These are phyloP conservation scores for Exophiala viscosa DNA, from an alignment of 2,329 filamentous ascomycete species.

Conservation along the genomic window DNA sequence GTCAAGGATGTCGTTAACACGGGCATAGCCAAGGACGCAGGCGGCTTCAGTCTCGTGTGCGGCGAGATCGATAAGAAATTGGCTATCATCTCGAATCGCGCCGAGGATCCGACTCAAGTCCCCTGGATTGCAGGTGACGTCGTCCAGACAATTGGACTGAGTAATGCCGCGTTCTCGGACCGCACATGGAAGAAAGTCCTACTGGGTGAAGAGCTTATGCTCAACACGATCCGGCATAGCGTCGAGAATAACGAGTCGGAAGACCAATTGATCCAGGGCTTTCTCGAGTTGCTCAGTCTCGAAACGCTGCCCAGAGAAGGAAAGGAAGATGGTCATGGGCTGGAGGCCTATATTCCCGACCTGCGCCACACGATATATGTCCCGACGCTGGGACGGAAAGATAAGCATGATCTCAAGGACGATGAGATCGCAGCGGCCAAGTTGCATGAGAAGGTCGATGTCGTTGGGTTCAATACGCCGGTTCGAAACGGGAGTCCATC, in stretches of 20 bases:
- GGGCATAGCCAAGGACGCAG: slow-evolving; percentile 54
- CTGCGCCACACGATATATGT: slow-evolving; percentile 60
- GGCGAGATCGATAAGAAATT: slow-evolving; percentile 53
- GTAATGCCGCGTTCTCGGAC: slow-evolving; percentile 59
- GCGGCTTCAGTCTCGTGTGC: slow-evolving; percentile 61
- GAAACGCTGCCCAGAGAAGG: slow-evolving; percentile 53
- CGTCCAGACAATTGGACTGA: slow-evolving; percentile 55
- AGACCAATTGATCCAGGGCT: slow-evolving; percentile 48
- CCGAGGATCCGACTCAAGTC: slow-evolving; percentile 49
- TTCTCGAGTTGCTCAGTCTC: slow-evolving; percentile 51
- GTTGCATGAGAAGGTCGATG: slow-evolving; percentile 30
- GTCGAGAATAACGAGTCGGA: slow-evolving; percentile 42
- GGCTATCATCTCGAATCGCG: slow-evolving; percentile 61
- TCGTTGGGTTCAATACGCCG: slow-evolving; percentile 22
- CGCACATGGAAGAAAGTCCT: slow-evolving; percentile 60
- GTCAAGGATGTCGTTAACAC: slow-evolving; percentile 53
- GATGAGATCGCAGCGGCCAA: slow-evolving; percentile 39
- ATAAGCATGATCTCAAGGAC: slow-evolving; percentile 34
- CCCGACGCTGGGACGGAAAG: slow-evolving; percentile 51
- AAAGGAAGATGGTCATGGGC: slow-evolving; percentile 36
- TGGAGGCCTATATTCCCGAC: slow-evolving; percentile 55
- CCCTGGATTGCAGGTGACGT: slow-evolving; percentile 49
- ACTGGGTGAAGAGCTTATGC: slow-evolving; percentile 53
- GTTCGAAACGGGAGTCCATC: slow-evolving; percentile 27
- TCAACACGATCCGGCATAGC: slow-evolving; percentile 47